Percentiles rank a stretch among this genome's conserved stretches.
Conservation (phyloP, 495 filamentous ascomycete genomes). For the Geopyxis carbonaria region DNA sequence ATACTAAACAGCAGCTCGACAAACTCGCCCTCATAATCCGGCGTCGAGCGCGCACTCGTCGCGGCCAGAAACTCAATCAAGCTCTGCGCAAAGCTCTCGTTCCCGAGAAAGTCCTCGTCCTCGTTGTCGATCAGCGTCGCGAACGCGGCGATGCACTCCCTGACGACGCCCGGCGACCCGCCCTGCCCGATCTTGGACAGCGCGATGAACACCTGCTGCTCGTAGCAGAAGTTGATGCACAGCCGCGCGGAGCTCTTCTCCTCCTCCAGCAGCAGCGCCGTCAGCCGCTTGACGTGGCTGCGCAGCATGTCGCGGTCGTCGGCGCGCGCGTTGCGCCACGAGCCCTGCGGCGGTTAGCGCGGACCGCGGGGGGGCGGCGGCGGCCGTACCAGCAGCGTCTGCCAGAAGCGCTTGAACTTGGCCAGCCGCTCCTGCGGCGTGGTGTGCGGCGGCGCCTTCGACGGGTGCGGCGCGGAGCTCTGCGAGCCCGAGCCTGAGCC, state of each 20-base stretch:
- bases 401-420: constrained; percentile 77
- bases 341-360: constrained; percentile 26
- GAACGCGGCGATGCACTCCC: constrained; percentile 68
- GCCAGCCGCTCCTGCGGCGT: constrained; percentile 73
- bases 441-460: constrained; percentile 40
- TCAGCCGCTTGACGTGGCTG: constrained; percentile 46
- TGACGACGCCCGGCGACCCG: constrained; percentile 64
- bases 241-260: constrained; percentile 72
- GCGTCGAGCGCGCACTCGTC: constrained; percentile 41
- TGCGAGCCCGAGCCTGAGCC: constrained; percentile 50
- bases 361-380: too few relatives aligned
- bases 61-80: constrained; percentile 61
- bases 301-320: constrained; percentile 38
- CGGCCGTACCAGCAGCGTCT: constrained; percentile 54
- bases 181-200: constrained; percentile 70
- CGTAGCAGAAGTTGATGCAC: constrained; percentile 67
- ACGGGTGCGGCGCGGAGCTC: constrained; percentile 25
- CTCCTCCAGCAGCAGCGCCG: constrained; percentile 71
- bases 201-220: constrained; percentile 69
- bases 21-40: constrained; percentile 64
- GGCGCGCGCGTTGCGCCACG: constrained; percentile 30
- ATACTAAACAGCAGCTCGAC: constrained; percentile 88
- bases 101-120: constrained; percentile 81
- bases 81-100: constrained; percentile 62
- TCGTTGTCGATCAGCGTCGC: constrained; percentile 85